phyloP scores from a whole-genome alignment of 2,329 filamentous ascomycete species.

The Ascochyta pisi region DNA sequence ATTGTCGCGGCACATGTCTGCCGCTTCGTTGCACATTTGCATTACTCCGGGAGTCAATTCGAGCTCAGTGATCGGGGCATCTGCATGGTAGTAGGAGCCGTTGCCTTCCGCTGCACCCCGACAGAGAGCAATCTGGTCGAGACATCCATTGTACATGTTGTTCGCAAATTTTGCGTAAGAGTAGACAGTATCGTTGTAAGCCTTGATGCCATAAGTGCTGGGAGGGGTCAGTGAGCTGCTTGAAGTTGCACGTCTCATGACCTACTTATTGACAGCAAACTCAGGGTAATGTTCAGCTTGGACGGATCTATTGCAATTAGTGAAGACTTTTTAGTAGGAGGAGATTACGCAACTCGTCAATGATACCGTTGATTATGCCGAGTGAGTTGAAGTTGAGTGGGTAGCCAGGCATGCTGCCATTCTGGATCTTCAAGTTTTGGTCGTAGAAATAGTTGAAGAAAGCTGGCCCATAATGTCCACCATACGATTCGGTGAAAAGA shows the following conservation, averaged over 20 bases:
- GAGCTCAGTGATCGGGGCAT: slow-evolving; percentile 20
- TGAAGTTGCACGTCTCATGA: neutral
- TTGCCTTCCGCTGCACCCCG: slow-evolving; percentile 51
- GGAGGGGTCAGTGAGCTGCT: neutral
- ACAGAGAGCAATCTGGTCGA: slow-evolving; percentile 60
- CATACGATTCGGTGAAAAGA: slow-evolving; percentile 63
- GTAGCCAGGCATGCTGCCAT: slow-evolving; percentile 57
- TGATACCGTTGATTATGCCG: slow-evolving; percentile 59
- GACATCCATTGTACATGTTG: slow-evolving; percentile 56
- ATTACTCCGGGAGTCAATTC: slow-evolving; percentile 40
- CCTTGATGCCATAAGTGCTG: slow-evolving; percentile 60
- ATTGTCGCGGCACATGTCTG: slow-evolving; percentile 62
- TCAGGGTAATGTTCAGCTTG: slow-evolving; percentile 60
- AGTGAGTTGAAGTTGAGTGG: slow-evolving; percentile 62
- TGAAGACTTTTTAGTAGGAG: neutral
- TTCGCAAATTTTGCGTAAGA: slow-evolving; percentile 65
- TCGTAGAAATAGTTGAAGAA: slow-evolving; percentile 66
- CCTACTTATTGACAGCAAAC: slow-evolving; percentile 56
- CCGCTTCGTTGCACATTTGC: slow-evolving; percentile 62
- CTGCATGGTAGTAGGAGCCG: slow-evolving; percentile 26
- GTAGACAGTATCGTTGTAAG: slow-evolving; percentile 65
- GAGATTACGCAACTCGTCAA: slow-evolving; percentile 40
- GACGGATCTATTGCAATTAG: slow-evolving; percentile 36
- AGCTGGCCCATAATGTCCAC: slow-evolving; percentile 59
- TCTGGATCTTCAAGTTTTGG: slow-evolving; percentile 62